Percentiles rank a stretch among this genome's conserved stretches.
Conservation (phyloP, 257 asterid genomes). For the Fraxinus quadrangulata region DNA sequence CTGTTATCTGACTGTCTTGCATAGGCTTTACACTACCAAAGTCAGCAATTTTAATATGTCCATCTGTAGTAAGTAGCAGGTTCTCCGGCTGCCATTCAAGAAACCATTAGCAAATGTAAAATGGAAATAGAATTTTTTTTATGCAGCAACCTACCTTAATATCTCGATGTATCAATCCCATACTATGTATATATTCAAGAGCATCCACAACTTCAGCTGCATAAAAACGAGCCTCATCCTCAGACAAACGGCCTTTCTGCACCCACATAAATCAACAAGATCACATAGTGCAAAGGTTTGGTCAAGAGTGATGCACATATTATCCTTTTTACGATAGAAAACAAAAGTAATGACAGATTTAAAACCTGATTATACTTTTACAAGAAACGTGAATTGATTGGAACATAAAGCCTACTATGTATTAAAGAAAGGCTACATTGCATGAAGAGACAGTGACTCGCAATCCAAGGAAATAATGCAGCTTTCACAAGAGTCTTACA, state of each 20-base stretch:
- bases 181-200: conserved; percentile 93
- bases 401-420: neutral
- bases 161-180: conserved; percentile 97
- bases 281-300: conserved; percentile 23
- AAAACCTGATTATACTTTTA: neutral
- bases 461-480: neutral
- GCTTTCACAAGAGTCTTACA: neutral
- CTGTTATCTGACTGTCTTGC: conserved; percentile 88
- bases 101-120: conserved; percentile 38
- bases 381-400: neutral
- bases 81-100: conserved; percentile 88
- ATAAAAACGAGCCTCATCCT: conserved; percentile 90
- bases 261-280: conserved; percentile 30
- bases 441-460: neutral
- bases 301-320: neutral
- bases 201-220: conserved; percentile 99
- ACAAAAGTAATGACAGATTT: no score
- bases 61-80: conserved; percentile 82
- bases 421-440: neutral
- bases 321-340: neutral
- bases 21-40: conserved; percentile 98
- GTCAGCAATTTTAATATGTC: conserved; percentile 96
- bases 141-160: conserved; percentile 64
- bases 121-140: conserved; percentile 14
- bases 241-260: conserved; percentile 94